Conservation (phyloP, 2,329 filamentous ascomycete species). For the Fusarium euwallaceae region DNA sequence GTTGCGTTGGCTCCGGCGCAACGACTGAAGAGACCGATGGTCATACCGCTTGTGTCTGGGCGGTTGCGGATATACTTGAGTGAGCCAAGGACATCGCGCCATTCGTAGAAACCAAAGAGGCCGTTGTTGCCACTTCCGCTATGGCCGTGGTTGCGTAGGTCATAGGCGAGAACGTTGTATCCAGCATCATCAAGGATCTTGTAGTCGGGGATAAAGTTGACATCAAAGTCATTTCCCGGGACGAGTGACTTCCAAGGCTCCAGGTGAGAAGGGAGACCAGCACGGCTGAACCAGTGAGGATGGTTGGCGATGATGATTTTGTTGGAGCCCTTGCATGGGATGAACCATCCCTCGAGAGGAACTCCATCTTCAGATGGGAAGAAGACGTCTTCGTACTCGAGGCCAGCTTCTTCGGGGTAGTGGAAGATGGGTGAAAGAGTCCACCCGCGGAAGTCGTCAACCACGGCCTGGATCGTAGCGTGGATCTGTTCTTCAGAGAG, state of each 20-base stretch:
- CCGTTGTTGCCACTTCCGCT: constrained; percentile 29
- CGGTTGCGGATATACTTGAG: constrained; percentile 21
- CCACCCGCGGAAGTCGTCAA: constrained; percentile 35
- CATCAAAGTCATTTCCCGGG: constrained; percentile 25
- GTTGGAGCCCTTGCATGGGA: constrained; percentile 20
- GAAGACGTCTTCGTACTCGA: constrained; percentile 27
- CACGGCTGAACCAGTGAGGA: constrained; percentile 35
- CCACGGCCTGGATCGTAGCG: constrained; percentile 9
- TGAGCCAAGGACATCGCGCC: constrained; percentile 31
- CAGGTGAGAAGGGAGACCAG: constrained; percentile 25
- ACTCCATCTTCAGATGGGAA: constrained; percentile 33
- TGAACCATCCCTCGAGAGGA: constrained; percentile 31
- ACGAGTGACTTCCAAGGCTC: constrained; percentile 26
- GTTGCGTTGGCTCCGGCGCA: constrained; percentile 30
- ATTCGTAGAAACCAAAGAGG: constrained; percentile 35
- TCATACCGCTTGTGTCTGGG: constrained; percentile 3
- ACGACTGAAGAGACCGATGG: constrained; percentile 29
- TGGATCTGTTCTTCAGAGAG: constrained; percentile 14
- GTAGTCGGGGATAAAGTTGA: constrained; percentile 10
- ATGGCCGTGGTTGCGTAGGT: constrained; percentile 27
- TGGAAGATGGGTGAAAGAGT: constrained; percentile 28
- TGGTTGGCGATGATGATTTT: constrained; percentile 38
- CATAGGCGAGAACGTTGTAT: constrained; percentile 27
- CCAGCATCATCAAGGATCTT: constrained; percentile 3
- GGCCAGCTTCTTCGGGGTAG: constrained; percentile 17